Evolutionary conservation across 768 basidiomycete species (phyloP).

Genomic region (Kwoniella bestiolae): DNA sequence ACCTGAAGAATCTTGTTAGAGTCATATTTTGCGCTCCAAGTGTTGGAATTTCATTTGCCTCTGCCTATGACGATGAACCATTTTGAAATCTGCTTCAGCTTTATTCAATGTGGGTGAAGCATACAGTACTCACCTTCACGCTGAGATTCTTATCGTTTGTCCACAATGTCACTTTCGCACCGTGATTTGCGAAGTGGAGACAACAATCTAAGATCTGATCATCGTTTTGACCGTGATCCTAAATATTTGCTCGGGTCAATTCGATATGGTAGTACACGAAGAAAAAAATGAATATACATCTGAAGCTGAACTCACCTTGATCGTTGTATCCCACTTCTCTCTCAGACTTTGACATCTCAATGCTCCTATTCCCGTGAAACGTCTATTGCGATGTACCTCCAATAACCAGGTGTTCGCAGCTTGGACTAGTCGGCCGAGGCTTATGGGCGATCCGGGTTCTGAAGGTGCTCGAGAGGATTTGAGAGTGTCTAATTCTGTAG

Average conservation of each 20-base stretch:
- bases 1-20: slow-evolving; percentile 6
- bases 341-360: slow-evolving; percentile 40
- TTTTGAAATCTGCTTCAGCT: neutral
- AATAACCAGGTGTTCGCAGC: slow-evolving; percentile 30
- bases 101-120: too few relatives aligned
- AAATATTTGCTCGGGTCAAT: neutral
- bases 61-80: slow-evolving; percentile 17
- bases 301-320: slow-evolving; percentile 2
- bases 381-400: slow-evolving; percentile 10
- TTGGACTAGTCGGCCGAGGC: slow-evolving; percentile 23
- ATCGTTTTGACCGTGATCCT: slow-evolving; percentile 32
- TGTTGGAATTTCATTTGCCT: slow-evolving; percentile 32
- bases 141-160: slow-evolving; percentile 44
- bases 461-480: slow-evolving; percentile 6
- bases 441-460: slow-evolving; percentile 5
- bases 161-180: slow-evolving; percentile 36
- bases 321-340: slow-evolving; percentile 22
- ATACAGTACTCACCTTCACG: slow-evolving; percentile 17
- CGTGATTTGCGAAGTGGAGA: slow-evolving; percentile 29
- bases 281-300: neutral
- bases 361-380: slow-evolving; percentile 21
- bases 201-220: slow-evolving; percentile 50
- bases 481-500: slow-evolving; percentile 26
- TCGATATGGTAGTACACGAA: neutral
- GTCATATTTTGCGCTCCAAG: slow-evolving; percentile 20